Evolutionary conservation across 1,139 yeast species (phyloP).

Genomic region (Geotrichum restrictum): DNA sequence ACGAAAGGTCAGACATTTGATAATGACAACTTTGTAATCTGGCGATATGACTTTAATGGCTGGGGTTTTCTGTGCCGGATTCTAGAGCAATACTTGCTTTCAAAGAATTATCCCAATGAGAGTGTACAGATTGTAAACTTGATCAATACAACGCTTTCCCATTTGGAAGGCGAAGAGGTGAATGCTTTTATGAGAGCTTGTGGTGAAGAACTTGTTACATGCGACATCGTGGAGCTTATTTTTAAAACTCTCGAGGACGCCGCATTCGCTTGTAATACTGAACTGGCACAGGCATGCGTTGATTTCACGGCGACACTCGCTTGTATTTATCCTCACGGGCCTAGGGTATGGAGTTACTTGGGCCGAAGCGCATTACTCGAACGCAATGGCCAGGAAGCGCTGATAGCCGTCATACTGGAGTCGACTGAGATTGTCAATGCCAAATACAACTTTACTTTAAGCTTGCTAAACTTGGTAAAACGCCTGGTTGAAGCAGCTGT

Average conservation of each 20-base stretch:
- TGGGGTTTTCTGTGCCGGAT: conserved; percentile 83
- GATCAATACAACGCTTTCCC: conserved; percentile 48
- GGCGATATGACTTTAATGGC: conserved; percentile 72
- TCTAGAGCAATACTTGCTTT: conserved; percentile 51
- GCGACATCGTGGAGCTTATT: conserved; percentile 66
- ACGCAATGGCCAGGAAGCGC: conserved; percentile 65
- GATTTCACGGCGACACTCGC: conserved; percentile 51
- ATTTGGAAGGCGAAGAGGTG: conserved; percentile 44
- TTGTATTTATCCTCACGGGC: conserved; percentile 44
- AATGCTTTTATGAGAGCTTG: conserved; percentile 47
- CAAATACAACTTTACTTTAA: conserved; percentile 58
- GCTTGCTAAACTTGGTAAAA: conserved; percentile 54
- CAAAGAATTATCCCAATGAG: conserved; percentile 44
- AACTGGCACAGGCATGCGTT: conserved; percentile 48
- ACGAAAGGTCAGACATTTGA: conserved; percentile 65
- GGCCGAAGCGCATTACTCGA: conserved; percentile 64
- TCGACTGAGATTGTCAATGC: conserved; percentile 71
- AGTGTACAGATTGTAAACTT: conserved; percentile 50
- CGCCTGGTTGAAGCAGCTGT: conserved; percentile 55
- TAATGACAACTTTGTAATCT: conserved; percentile 50
- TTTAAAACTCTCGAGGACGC: conserved; percentile 67
- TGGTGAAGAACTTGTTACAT: conserved; percentile 58
- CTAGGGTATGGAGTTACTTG: conserved; percentile 73
- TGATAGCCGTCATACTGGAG: conserved; percentile 60
- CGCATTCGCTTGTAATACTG: conserved; percentile 51